Conservation (phyloP, 1,139 yeast genomes). For the Blastobotrys niveus region DNA sequence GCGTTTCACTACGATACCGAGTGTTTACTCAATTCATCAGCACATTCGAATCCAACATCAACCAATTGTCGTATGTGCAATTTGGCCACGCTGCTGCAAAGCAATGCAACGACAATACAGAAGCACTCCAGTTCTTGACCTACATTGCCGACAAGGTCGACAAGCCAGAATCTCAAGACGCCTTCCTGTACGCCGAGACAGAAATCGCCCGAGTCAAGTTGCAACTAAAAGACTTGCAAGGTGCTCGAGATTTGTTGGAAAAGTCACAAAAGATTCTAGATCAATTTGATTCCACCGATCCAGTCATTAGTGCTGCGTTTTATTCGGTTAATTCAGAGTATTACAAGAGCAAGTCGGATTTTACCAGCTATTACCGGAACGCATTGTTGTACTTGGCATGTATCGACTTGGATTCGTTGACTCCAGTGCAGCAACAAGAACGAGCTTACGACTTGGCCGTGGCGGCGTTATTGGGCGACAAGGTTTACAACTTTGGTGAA, state of each 20-base stretch:
- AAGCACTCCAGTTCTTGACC: conserved; percentile 52
- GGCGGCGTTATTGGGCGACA: conserved; percentile 86
- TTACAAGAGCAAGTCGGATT: conserved; percentile 69
- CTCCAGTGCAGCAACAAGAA: conserved; percentile 47
- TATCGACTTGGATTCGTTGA: conserved; percentile 47
- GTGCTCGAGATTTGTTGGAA: conserved; percentile 67
- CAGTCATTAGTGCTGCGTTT: conserved; percentile 73
- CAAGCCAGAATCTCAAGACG: conserved; percentile 40
- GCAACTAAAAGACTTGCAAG: conserved; percentile 49
- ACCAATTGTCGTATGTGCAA: conserved; percentile 71
- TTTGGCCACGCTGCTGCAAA: conserved; percentile 59
- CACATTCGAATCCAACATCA: conserved; percentile 63
- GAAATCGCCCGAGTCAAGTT: conserved; percentile 74
- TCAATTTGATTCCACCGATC: conserved; percentile 53
- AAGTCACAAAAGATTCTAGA: conserved; percentile 55
- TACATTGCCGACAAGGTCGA: conserved; percentile 48
- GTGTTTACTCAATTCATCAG: conserved; percentile 68
- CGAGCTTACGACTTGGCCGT: conserved; percentile 79
- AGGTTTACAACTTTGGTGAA: conserved; percentile 93
- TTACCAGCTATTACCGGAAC: conserved; percentile 70
- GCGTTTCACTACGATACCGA: conserved; percentile 53
- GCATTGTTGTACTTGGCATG: conserved; percentile 60
- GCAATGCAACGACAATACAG: conserved; percentile 43
- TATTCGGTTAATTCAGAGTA: conserved; percentile 77
- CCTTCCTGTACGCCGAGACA: conserved; percentile 59